Evolutionary conservation across 768 basidiomycete genomes (phyloP), one percentile per base, ranked within the genome.

Genomic region (Chiua virens): DNA sequence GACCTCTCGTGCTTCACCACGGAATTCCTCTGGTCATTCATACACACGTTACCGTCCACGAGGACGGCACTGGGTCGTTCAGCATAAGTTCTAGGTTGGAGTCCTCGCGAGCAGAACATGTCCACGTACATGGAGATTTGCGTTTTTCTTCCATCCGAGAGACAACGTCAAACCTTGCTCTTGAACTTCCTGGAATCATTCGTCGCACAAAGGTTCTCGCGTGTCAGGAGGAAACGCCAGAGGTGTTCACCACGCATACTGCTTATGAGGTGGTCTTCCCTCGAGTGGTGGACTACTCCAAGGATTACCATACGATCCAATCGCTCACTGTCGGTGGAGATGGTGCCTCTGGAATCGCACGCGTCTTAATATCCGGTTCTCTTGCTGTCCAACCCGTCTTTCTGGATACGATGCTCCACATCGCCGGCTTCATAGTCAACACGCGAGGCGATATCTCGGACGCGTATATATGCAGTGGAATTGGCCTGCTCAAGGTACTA

Each of bases 351-450:
- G 83, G 78, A 3, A 74, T 73, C 54, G 87, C 83, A 2, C 65
- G 67, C 1, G 64, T 86, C 22, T 59, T 67, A 23, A 67, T 85
- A 14, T 76, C 78, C 1, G 57, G 59, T 23, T 55, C 63, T 13
- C 79, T 76, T 53, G 69, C 73, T 10, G 67, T 72, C 4, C 76
- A 84, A 53, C 80, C 82, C 6, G 62, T 86, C 22, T 86, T 88
- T 66, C 70, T 79, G 50, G 87, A 89, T 55, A 80, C 83, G 0
- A 70, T 89, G 27, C 69, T 88, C 27, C 88, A 89, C 51, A 75
- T 80, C 34, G 80, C 86, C 0, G 88, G 88, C 4, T 87, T 89
- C 65, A 69, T 88, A 30, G 76, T 81, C 22, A 90, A 89, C 63
- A 62, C 81, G 59, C 77, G 74, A 36, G 79, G 76, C 8, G 65